Evolutionary conservation across 2,329 filamentous ascomycete genomes (phyloP).

Genomic region (Aspergillus aculeatus): DNA sequence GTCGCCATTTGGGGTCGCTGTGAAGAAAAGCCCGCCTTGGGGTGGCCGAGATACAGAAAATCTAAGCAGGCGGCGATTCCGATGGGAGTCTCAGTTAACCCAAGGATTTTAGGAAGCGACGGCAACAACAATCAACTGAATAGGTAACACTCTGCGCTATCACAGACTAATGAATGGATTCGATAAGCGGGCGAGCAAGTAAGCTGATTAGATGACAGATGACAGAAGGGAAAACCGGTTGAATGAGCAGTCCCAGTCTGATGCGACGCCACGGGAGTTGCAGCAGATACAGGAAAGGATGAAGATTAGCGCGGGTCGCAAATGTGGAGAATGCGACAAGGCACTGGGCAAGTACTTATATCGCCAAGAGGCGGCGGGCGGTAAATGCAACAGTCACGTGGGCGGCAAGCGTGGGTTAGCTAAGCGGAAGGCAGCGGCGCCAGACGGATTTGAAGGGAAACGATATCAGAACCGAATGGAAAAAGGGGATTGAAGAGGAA

Average conservation of each 20-base stretch:
- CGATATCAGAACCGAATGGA: conserved; percentile 8
- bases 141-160: conserved; percentile 34
- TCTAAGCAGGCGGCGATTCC: conserved; percentile 24
- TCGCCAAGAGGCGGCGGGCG: conserved; percentile 41
- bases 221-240: conserved; percentile 19
- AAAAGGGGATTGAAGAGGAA: conserved; percentile 12
- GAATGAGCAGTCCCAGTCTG: conserved; percentile 18
- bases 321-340: conserved; percentile 41
- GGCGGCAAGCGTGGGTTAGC: conserved; percentile 25
- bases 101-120: conserved; percentile 25
- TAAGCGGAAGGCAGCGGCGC: conserved; percentile 21
- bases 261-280: conserved; percentile 20
- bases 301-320: conserved; percentile 26
- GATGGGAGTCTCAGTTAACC: conserved; percentile 24
- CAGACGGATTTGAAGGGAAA: conserved; percentile 13
- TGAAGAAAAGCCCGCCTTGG: conserved; percentile 19
- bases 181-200: conserved; percentile 25
- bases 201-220: conserved; percentile 29
- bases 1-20: conserved; percentile 39
- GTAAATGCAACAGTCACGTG: conserved; percentile 36
- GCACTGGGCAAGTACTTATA: conserved; percentile 39
- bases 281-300: conserved; percentile 27
- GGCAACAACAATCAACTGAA: conserved; percentile 33
- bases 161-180: conserved; percentile 31
- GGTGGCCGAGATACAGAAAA: conserved; percentile 26